These are phyloP conservation scores for Dalechampia spathulata DNA, from an alignment of 441 rosid species.

Conservation along the genomic window DNA sequence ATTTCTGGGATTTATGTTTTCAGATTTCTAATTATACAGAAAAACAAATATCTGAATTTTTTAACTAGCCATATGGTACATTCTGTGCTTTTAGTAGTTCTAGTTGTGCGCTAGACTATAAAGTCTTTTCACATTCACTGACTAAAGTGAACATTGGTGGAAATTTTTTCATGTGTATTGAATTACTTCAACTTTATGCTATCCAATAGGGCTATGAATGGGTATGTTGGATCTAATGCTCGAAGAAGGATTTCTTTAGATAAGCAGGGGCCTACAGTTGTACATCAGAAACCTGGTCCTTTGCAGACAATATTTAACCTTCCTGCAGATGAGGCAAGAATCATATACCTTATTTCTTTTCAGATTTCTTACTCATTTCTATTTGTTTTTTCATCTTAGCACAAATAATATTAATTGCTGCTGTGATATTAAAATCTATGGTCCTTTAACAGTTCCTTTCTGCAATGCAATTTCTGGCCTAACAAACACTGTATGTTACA, in stretches of 20 bases:
- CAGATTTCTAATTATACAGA: too few relatives aligned
- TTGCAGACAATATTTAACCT: conserved; percentile 87
- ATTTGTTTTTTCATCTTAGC: conserved; percentile 1
- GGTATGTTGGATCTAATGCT: conserved; percentile 61
- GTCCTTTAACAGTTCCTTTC: too few relatives aligned
- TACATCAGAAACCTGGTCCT: conserved; percentile 95
- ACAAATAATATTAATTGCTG: too few relatives aligned
- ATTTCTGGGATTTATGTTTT: too few relatives aligned
- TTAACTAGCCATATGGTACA: too few relatives aligned
- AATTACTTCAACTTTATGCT: conserved; percentile 8
- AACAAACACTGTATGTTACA: conserved; percentile 30
- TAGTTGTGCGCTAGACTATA: too few relatives aligned
- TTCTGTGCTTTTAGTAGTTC: background rate
- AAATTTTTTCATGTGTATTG: conserved; percentile 6
- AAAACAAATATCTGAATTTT: background rate
- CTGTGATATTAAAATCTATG: too few relatives aligned
- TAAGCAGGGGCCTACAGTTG: conserved; percentile 88
- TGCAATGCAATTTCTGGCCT: conserved; percentile 15
- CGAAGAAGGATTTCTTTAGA: conserved; percentile 68
- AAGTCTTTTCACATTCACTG: background rate
- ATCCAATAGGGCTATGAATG: conserved; percentile 61
- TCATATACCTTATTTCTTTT: conserved; percentile 6
- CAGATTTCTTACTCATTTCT: too few relatives aligned
- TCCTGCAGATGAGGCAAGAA: conserved; percentile 80
- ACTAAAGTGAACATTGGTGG: background rate